phyloP scores from a whole-genome alignment of 73 alveolate genomes.

The Diophrys sp. region DNA sequence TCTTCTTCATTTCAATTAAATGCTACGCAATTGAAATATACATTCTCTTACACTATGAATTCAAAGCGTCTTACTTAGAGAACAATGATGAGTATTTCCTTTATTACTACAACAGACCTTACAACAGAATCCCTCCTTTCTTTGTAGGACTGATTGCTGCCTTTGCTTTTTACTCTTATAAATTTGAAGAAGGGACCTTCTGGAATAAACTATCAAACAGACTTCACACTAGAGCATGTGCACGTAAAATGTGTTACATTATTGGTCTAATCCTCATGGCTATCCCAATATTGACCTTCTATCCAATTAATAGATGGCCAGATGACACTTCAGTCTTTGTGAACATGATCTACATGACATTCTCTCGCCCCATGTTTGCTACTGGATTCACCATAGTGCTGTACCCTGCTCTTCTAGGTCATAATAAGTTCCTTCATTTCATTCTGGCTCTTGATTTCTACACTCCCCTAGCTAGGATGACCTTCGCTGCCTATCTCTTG shows the following conservation, averaged over 20 bases:
- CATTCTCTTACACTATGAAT: neutral
- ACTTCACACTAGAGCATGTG: neutral
- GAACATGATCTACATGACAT: conserved; percentile 9
- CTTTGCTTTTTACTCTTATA: neutral
- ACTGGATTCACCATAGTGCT: conserved; percentile 25
- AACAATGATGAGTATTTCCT: neutral
- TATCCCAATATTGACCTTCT: neutral
- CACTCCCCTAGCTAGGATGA: conserved; percentile 52
- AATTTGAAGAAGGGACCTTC: neutral
- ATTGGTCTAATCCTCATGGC: neutral
- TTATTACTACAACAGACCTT: conserved; percentile 20
- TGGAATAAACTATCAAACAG: neutral
- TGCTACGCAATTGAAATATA: neutral
- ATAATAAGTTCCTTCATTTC: neutral
- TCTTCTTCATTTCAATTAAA: neutral
- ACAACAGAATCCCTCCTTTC: conserved; percentile 14
- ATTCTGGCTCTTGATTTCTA: conserved; percentile 23
- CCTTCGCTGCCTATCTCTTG: conserved; percentile 44
- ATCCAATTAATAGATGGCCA: conserved; percentile 12
- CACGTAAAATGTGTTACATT: neutral
- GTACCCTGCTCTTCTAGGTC: conserved; percentile 35
- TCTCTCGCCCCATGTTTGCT: conserved; percentile 20
- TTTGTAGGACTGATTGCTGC: conserved; percentile 11
- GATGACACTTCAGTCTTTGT: neutral
- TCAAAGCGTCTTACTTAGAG: conserved; percentile 9